These are phyloP conservation scores for Aplosporella prunicola DNA, from an alignment of 2,329 filamentous ascomycete species.

Conservation along the genomic window DNA sequence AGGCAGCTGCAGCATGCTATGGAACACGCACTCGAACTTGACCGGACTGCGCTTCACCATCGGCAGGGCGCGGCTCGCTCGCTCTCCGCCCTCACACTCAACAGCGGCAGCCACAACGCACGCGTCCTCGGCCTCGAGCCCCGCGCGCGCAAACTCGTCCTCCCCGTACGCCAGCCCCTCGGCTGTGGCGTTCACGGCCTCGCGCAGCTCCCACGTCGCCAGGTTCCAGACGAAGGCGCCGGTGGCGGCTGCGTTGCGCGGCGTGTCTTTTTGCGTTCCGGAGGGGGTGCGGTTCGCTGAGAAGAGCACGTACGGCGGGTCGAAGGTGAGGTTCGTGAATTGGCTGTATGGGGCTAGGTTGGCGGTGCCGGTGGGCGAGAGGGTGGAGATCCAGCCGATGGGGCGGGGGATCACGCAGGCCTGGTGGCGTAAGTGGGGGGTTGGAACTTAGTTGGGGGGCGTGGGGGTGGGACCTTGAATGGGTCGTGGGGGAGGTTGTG, in stretches of 20 bases:
- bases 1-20: conserved; percentile 45
- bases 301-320: conserved; percentile 56
- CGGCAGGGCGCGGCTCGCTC: conserved; percentile 5
- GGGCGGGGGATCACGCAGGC: conserved; percentile 51
- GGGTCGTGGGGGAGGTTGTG: conserved; percentile 46
- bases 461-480: conserved; percentile 39
- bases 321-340: conserved; percentile 55
- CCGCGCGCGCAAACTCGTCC: conserved; percentile 46
- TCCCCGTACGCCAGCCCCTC: conserved; percentile 40
- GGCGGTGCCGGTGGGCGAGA: conserved; percentile 36
- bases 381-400: conserved; percentile 55
- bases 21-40: conserved; percentile 22
- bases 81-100: conserved; percentile 14
- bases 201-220: conserved; percentile 46
- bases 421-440: conserved; percentile 18
- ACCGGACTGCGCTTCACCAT: conserved; percentile 29
- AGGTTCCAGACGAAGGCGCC: conserved; percentile 52
- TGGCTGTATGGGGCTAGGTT: conserved; percentile 54
- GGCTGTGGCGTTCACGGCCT: conserved; percentile 47
- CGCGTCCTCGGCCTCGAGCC: conserved; percentile 40
- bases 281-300: conserved; percentile 45
- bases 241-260: conserved; percentile 46
- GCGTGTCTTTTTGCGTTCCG: conserved; percentile 45
- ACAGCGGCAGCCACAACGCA: no score
- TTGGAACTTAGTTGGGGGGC: not conserved